phyloP scores from a whole-genome alignment of 805 yeast species.

The Lipomyces oligophaga region DNA sequence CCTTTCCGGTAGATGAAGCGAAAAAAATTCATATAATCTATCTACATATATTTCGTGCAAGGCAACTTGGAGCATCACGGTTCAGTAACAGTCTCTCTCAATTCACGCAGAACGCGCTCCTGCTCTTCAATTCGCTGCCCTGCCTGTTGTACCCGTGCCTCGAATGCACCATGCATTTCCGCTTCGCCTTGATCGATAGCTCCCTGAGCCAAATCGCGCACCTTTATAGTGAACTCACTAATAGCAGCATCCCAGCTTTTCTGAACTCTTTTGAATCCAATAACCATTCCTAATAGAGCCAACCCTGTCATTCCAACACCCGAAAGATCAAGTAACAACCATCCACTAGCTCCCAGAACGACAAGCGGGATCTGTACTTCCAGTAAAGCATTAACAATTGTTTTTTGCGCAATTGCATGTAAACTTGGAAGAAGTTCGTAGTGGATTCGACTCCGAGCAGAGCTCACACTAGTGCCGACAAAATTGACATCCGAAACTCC shows the following conservation, averaged over 20 bases:
- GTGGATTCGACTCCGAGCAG: conserved; percentile 3
- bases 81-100: neutral
- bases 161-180: conserved; percentile 36
- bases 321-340: conserved; percentile 33
- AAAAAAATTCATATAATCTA: too few relatives aligned
- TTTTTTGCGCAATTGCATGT: conserved; percentile 34
- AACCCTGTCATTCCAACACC: conserved; percentile 38
- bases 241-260: conserved; percentile 35
- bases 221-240: conserved; percentile 29
- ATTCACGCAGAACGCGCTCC: neutral
- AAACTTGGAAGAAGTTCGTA: conserved; percentile 24
- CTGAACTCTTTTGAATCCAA: conserved; percentile 39
- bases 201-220: conserved; percentile 31
- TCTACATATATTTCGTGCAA: too few relatives aligned
- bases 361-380: conserved; percentile 39
- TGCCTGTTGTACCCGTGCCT: conserved; percentile 18
- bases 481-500: neutral
- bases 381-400: conserved; percentile 33
- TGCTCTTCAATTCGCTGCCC: conserved; percentile 1
- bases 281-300: conserved; percentile 38
- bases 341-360: conserved; percentile 35
- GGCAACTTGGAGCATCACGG: too few relatives aligned
- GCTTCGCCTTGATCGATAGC: conserved; percentile 34
- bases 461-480: conserved; percentile 3
- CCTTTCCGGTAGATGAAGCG: too few relatives aligned